These are phyloP conservation scores for Margaritispora aquatica DNA, from an alignment of 495 filamentous ascomycete species.

Conservation along the genomic window DNA sequence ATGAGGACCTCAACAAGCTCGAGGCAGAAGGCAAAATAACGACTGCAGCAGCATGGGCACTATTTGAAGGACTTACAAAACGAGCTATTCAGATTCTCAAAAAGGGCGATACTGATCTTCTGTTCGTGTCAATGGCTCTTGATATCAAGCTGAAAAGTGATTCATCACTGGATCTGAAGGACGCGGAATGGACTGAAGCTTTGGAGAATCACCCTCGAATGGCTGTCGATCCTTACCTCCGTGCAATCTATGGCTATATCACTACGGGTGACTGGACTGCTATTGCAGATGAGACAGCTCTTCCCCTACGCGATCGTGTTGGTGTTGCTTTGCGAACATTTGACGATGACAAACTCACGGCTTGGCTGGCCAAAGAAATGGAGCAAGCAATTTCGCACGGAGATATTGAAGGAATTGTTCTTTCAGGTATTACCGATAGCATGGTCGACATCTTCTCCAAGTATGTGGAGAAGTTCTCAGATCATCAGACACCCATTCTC, in stretches of 20 bases:
- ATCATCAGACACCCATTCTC: slow-evolving; percentile 84
- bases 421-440: slow-evolving; percentile 76
- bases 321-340: slow-evolving; percentile 83
- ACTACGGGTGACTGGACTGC: slow-evolving; percentile 81
- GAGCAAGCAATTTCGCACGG: slow-evolving; percentile 61
- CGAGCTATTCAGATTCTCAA: slow-evolving; percentile 47
- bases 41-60: slow-evolving; percentile 70
- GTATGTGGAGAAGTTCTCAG: slow-evolving; percentile 80
- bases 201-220: slow-evolving; percentile 37
- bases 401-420: slow-evolving; percentile 80
- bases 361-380: slow-evolving; percentile 61
- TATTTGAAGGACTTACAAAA: slow-evolving; percentile 65
- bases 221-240: slow-evolving; percentile 71
- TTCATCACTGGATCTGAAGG: slow-evolving; percentile 4
- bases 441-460: slow-evolving; percentile 79
- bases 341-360: slow-evolving; percentile 65
- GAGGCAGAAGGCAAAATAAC: slow-evolving; percentile 61
- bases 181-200: slow-evolving; percentile 36
- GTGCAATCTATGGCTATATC: slow-evolving; percentile 88
- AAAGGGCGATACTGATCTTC: slow-evolving; percentile 39
- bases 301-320: slow-evolving; percentile 79
- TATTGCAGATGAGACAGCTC: slow-evolving; percentile 72
- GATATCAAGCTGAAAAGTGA: slow-evolving; percentile 21
- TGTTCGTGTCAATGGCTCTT: slow-evolving; percentile 48
- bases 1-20: slow-evolving; percentile 45